Evolutionary conservation across 306 rosid species (phyloP).

Genomic region (Cucumis melo): DNA sequence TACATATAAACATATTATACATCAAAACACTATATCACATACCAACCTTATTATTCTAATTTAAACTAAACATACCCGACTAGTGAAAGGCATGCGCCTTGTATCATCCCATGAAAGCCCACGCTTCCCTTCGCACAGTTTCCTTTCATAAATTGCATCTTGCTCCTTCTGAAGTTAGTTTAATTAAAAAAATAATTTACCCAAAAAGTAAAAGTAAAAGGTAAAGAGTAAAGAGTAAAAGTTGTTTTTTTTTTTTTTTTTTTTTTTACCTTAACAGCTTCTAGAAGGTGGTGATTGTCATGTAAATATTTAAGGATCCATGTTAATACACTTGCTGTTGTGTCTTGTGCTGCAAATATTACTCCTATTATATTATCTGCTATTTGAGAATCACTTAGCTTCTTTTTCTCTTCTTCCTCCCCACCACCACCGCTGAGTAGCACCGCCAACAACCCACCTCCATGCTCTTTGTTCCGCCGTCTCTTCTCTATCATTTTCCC

Average conservation of each 20-base stretch:
- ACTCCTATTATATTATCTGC: constrained; percentile 88
- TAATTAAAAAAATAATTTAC: too few species aligned
- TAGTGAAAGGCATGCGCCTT: constrained; percentile 49
- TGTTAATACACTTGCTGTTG: constrained; percentile 76
- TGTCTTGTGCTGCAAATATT: constrained; percentile 87
- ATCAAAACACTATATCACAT: too few species aligned
- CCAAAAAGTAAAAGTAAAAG: background rate
- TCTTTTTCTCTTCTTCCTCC: background rate
- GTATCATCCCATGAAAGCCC: constrained; percentile 79
- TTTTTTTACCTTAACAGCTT: constrained; percentile 37
- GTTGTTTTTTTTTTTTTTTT: too few species aligned
- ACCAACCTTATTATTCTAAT: too few species aligned
- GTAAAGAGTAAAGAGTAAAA: too few species aligned
- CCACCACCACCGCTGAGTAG: constrained; percentile 26
- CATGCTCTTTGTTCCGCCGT: constrained; percentile 19
- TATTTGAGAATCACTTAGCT: constrained; percentile 53
- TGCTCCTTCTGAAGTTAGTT: constrained; percentile 53
- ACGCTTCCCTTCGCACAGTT: constrained; percentile 24
- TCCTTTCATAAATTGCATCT: constrained; percentile 32
- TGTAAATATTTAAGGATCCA: constrained; percentile 74
- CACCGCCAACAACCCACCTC: constrained; percentile 46
- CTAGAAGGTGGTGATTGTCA: constrained; percentile 42
- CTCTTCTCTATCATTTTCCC: constrained; percentile 45
- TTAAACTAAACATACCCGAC: too few species aligned
- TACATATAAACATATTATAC: too few species aligned